Evolutionary conservation across 2,329 filamentous ascomycete species (phyloP).

Genomic region (Exophiala bonariae): DNA sequence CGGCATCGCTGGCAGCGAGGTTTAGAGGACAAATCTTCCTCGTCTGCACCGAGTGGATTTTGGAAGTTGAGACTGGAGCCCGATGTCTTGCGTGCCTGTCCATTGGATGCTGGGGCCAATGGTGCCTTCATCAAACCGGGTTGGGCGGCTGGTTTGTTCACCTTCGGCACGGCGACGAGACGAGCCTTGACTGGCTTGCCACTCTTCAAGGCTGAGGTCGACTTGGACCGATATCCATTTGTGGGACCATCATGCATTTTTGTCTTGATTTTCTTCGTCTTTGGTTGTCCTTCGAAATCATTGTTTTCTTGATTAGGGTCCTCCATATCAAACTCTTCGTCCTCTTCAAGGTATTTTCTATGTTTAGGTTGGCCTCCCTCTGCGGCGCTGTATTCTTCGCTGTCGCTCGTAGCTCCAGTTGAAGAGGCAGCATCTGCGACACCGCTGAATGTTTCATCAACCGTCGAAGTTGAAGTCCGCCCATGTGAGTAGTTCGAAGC

Average conservation of each 20-base stretch:
- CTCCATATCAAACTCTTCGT: constrained; percentile 54
- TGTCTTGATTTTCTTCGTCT: constrained; percentile 54
- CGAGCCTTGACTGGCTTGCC: constrained; percentile 36
- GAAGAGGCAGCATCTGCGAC: constrained; percentile 82
- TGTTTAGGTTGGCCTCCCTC: constrained; percentile 56
- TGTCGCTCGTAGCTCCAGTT: constrained; percentile 79
- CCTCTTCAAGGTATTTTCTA: constrained; percentile 54
- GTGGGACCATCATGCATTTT: constrained; percentile 36
- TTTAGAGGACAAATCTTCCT: constrained; percentile 91
- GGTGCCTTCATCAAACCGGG: constrained; percentile 32
- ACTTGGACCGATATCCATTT: constrained; percentile 20
- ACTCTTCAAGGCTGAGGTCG: constrained; percentile 25
- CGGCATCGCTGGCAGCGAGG: constrained; percentile 96
- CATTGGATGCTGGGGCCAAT: constrained; percentile 50
- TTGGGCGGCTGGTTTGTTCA: constrained; percentile 47
- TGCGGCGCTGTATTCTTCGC: constrained; percentile 62
- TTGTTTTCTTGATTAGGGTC: constrained; percentile 46
- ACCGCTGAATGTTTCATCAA: constrained; percentile 91
- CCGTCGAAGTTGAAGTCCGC: constrained; percentile 86
- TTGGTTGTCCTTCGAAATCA: constrained; percentile 40
- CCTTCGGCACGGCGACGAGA: constrained; percentile 36
- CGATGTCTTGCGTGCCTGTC: constrained; percentile 60
- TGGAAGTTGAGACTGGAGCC: constrained; percentile 61
- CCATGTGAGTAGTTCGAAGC: constrained; percentile 92
- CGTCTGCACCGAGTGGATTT: constrained; percentile 65